Percentiles rank a stretch among this genome's conserved stretches.
These are phyloP conservation scores for Fusarium sp. DNA, from an alignment of 2,329 filamentous ascomycete species.

Conservation along the genomic window DNA sequence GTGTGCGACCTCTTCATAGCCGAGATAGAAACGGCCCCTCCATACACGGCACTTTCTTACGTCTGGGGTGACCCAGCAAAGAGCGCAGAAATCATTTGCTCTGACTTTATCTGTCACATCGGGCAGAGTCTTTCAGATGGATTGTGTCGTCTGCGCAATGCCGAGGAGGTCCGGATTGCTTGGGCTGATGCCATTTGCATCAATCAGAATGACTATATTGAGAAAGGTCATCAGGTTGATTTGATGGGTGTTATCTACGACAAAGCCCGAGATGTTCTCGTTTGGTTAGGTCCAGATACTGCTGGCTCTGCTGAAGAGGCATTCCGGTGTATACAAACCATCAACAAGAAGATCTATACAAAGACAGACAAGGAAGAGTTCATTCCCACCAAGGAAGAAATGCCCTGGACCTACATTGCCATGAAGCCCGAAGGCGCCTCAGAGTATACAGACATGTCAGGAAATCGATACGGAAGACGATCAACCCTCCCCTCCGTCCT, in stretches of 20 bases:
- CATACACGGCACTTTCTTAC: slow-evolving; percentile 12
- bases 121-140: slow-evolving; percentile 9
- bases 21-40: not conserved
- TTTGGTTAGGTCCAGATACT: slow-evolving; percentile 13
- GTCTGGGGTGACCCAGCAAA: slow-evolving; percentile 10
- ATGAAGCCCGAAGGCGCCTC: not conserved
- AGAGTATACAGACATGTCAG: not conserved
- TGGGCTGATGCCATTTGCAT: slow-evolving; percentile 15
- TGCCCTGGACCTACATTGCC: not conserved
- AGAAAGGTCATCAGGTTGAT: slow-evolving; percentile 19
- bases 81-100: not conserved
- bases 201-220: slow-evolving; percentile 11
- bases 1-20: slow-evolving; percentile 8
- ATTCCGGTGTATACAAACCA: slow-evolving; percentile 6
- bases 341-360: slow-evolving; percentile 11
- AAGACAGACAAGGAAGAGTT: slow-evolving; percentile 5
- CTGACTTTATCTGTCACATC: slow-evolving; percentile 1
- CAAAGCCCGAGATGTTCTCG: slow-evolving; percentile 6
- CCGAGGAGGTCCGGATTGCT: not conserved
- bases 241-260: slow-evolving; percentile 18
- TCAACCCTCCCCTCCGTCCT: slow-evolving; percentile 1
- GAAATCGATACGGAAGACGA: not conserved
- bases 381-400: not conserved
- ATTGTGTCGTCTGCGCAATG: slow-evolving; percentile 1
- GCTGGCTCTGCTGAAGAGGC: slow-evolving; percentile 2